Evolutionary conservation across 306 rosid species (phyloP), one percentile per base, ranked within the genome.

Genomic region (Quercus gilva): DNA sequence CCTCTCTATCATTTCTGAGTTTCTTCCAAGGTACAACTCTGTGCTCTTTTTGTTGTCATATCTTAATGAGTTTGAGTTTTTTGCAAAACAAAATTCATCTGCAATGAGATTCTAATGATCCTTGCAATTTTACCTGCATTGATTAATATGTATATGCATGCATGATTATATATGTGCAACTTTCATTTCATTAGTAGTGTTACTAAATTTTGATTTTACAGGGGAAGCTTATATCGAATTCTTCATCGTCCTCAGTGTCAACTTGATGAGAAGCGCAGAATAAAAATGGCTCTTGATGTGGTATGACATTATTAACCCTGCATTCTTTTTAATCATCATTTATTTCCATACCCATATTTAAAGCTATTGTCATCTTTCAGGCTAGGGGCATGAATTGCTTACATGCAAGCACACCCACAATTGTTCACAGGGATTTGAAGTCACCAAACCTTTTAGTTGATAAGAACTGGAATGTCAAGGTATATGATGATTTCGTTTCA

Each of bases 361-460:
- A 76, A 74, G 51, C 77, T 35, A 60, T 43, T 58, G 76, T 28
- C 73, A n/a, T 80, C 82, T 85, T 85, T 81, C 88, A 95, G 99
- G 99, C 99, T 33, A 90, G 89, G 92, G 99, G 99, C 76, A 95
- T 95, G 99, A 95, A 93, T 88, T 95, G 99, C 93, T 89, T 95
- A 86, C 99, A 95, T 83, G 25, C 94, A 28, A 95, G 99, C 85
- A 72, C 70, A 58, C 99, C 99, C 31, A 93, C 97, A 13, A 95
- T 95, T 87, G 99, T 95, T 82, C 99, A 95, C 87, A 91, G 98
- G 75, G 99, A 95, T 90, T 85, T 95, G 82, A 95, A 95, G 82
- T 95, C 99, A 69, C 97, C 98, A 4, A 95, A 95, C 88, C 98
- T 95, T 73, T 88, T 95, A 89, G 99, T 95, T 87, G 99, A 95